phyloP scores from a whole-genome alignment of 2,329 filamentous ascomycete species.

The Pestalotiopsis sp. region DNA sequence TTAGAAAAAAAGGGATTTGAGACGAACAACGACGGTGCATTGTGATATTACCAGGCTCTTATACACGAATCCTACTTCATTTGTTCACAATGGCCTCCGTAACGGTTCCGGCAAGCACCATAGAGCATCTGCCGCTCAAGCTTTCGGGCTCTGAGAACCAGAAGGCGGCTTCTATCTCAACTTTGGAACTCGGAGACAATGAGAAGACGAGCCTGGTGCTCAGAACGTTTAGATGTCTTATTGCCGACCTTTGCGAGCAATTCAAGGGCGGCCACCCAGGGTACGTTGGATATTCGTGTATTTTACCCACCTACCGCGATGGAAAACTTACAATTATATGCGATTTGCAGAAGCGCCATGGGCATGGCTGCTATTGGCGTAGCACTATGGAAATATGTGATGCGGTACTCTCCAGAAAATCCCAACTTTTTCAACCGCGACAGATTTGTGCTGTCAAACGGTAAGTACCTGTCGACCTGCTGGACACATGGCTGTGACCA shows the following conservation, averaged over 20 bases:
- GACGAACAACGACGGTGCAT: not conserved
- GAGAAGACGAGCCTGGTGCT: slow-evolving; percentile 44
- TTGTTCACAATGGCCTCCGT: not conserved
- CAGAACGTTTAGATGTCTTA: slow-evolving; percentile 62
- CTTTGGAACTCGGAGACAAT: not conserved
- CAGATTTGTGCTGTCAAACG: slow-evolving; percentile 62
- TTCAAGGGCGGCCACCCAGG: slow-evolving; percentile 72
- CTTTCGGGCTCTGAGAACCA: not conserved
- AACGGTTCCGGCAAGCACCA: not conserved
- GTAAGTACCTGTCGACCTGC: slow-evolving; percentile 19
- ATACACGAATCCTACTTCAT: not conserved
- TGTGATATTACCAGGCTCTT: not conserved
- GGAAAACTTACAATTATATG: not conserved
- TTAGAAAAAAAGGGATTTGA: not conserved
- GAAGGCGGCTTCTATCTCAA: not conserved
- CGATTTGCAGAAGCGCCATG: slow-evolving; percentile 24
- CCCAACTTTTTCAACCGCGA: slow-evolving; percentile 60
- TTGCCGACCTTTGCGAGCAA: slow-evolving; percentile 71
- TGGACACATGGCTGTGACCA: not conserved
- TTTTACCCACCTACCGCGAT: not conserved
- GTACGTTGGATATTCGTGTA: slow-evolving; percentile 36
- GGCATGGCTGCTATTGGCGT: slow-evolving; percentile 40
- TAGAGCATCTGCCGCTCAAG: not conserved
- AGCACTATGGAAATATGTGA: slow-evolving; percentile 58
- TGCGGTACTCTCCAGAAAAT: slow-evolving; percentile 57